These are phyloP conservation scores for Diaporthe sp. DNA, from an alignment of 2,329 filamentous ascomycete species.

Conservation along the genomic window DNA sequence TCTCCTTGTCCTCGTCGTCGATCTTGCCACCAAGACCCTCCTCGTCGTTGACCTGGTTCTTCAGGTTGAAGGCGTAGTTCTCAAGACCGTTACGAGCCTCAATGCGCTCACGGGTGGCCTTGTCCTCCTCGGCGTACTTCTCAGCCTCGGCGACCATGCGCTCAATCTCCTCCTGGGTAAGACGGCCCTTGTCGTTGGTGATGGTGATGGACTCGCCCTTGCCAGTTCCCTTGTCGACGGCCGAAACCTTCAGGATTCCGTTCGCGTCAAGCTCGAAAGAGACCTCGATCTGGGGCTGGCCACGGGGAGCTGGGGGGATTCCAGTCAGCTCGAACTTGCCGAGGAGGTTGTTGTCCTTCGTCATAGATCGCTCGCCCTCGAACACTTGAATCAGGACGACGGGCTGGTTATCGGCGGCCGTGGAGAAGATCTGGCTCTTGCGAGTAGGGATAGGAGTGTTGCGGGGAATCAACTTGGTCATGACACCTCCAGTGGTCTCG, in stretches of 20 bases:
- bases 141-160: constrained; percentile 99
- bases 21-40: constrained; percentile 99
- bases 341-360: constrained; percentile 96
- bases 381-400: constrained; percentile 95
- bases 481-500: constrained; percentile 96
- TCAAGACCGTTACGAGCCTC: constrained; percentile 96
- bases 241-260: constrained; percentile 96
- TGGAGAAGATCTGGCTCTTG: constrained; percentile 99
- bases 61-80: constrained; percentile 99
- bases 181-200: constrained; percentile 99
- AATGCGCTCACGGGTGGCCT: constrained; percentile 96
- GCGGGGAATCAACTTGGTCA: constrained; percentile 96
- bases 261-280: constrained; percentile 98
- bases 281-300: constrained; percentile 98
- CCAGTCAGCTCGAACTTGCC: constrained; percentile 98
- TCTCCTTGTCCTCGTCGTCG: constrained; percentile 98
- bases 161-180: constrained; percentile 96
- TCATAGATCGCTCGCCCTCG: constrained; percentile 94
- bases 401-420: constrained; percentile 95
- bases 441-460: constrained; percentile 95
- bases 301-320: constrained; percentile 94
- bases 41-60: constrained; percentile 99
- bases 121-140: constrained; percentile 99
- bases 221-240: constrained; percentile 97
- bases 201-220: constrained; percentile 98